Evolutionary conservation across 2,329 filamentous ascomycete genomes (phyloP), one percentile per base, ranked within the genome.

Genomic region (Phoma sp.): DNA sequence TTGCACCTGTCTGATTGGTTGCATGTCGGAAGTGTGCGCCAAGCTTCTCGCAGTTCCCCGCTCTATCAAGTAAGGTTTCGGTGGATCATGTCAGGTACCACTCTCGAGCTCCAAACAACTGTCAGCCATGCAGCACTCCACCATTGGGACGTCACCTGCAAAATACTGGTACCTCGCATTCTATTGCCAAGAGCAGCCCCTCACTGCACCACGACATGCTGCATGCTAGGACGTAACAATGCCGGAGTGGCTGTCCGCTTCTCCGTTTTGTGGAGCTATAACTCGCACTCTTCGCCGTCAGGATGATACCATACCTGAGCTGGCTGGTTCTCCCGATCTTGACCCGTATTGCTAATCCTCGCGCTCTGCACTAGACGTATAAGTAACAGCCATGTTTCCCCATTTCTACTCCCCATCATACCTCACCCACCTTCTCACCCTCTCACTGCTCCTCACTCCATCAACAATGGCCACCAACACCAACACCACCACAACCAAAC

Each of bases 141-240:
- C n/a, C 25, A n/a, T 21, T 17, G 7, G 42, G 32, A 47, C 25
- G 18, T 32, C 18, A 47, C 38, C 40, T 57, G 52, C 51, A 42
- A 25, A 21, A 15, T 23, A 25, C 17, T 29, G 25, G 26, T 20
- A 57, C 14, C 48, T 60, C 43, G 53, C 60, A 61, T 20, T 56
- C 59, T 39, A 5, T 60, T 49, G 58, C 64, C 60, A 68, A 66
- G 62, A 57, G 52, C 56, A 60, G 66, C 66, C 67, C 60, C 65
- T 66, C 64, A 61, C 53, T 56, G 36, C 40, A 30, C 40, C 48
- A 54, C 55, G 29, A 58, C 42, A 54, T 51, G 38, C 29, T 30
- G 38, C 43, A 52, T 42, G 34, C 11, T 21, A 42, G 40, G 25
- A 39, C 47, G 26, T 40, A 52, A 29, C 23, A 42, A 12, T 28